Conservation (phyloP, 768 basidiomycete species). For the Rhodotorula taiwanensis region DNA sequence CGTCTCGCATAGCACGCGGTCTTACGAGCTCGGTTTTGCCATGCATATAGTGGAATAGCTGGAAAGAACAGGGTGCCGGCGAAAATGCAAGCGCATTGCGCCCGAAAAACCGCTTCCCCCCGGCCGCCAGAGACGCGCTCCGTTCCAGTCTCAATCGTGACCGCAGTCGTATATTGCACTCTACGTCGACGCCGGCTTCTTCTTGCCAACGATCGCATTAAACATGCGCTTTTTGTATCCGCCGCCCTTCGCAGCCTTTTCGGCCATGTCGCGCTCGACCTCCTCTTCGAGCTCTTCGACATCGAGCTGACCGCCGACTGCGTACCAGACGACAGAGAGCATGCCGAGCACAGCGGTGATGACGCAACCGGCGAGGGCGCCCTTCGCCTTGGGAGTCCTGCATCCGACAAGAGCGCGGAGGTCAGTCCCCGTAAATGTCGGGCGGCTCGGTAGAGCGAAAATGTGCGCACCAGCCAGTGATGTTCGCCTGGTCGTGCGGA, state of each 20-base stretch:
- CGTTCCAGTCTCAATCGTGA: no score
- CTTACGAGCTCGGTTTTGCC: no score
- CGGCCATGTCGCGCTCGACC: conserved; percentile 55
- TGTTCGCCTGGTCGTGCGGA: conserved; percentile 9
- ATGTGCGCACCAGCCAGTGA: conserved; percentile 16
- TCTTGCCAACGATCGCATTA: conserved; percentile 11
- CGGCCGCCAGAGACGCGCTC: neutral
- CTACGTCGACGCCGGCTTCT: neutral
- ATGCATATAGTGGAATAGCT: no score
- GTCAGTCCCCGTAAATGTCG: neutral
- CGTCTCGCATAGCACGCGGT: no score
- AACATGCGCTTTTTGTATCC: conserved; percentile 17
- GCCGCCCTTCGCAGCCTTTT: conserved; percentile 47
- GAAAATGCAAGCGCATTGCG: no score
- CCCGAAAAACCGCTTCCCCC: no score
- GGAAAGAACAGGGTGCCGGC: no score
- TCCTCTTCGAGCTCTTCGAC: conserved; percentile 83
- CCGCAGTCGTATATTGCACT: no score
- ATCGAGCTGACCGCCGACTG: conserved; percentile 60
- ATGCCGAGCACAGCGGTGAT: conserved; percentile 78
- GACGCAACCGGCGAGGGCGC: conserved; percentile 57
- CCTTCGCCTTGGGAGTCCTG: conserved; percentile 38
- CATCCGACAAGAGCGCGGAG: neutral
- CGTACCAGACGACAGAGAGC: conserved; percentile 76
- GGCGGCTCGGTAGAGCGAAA: no score